Conservation (phyloP, 2,329 filamentous ascomycete genomes). For the Botrytis elliptica region DNA sequence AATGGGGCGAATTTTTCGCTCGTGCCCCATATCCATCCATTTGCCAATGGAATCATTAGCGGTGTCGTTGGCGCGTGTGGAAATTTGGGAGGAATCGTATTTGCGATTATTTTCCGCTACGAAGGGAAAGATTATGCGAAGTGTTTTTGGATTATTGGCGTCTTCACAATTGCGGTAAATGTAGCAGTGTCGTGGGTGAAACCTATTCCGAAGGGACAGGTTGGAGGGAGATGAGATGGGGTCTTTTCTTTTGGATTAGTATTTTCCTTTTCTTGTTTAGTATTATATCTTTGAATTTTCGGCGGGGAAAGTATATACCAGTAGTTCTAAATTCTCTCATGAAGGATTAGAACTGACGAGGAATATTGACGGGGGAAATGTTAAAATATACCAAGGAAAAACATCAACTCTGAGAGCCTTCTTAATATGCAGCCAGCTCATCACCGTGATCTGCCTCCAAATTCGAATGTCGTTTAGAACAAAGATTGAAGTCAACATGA, state of each 20-base stretch:
- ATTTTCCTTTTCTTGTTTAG: neutral
- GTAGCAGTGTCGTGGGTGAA: conserved; percentile 63
- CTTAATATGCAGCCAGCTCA: neutral
- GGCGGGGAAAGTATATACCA: neutral
- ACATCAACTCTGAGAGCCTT: no score
- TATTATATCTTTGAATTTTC: neutral
- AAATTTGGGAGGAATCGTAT: conserved; percentile 82
- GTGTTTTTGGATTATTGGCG: conserved; percentile 79
- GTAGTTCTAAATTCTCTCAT: neutral
- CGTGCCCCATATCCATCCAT: conserved; percentile 78
- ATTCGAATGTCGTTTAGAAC: neutral
- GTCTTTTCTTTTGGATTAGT: neutral
- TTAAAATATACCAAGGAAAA: neutral
- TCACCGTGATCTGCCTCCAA: neutral
- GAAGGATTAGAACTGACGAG: neutral
- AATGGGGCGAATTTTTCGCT: conserved; percentile 87
- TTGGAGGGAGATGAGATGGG: conserved; percentile 42
- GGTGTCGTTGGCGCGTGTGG: conserved; percentile 77
- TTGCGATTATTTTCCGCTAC: conserved; percentile 77
- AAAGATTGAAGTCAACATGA: neutral
- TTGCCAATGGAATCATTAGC: conserved; percentile 74
- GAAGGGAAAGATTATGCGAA: conserved; percentile 64
- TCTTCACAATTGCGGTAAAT: conserved; percentile 70
- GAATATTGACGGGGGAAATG: no score
- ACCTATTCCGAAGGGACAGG: conserved; percentile 55